Conservation (phyloP, 2,329 filamentous ascomycete species). For the Gaeumannomyces sp. region DNA sequence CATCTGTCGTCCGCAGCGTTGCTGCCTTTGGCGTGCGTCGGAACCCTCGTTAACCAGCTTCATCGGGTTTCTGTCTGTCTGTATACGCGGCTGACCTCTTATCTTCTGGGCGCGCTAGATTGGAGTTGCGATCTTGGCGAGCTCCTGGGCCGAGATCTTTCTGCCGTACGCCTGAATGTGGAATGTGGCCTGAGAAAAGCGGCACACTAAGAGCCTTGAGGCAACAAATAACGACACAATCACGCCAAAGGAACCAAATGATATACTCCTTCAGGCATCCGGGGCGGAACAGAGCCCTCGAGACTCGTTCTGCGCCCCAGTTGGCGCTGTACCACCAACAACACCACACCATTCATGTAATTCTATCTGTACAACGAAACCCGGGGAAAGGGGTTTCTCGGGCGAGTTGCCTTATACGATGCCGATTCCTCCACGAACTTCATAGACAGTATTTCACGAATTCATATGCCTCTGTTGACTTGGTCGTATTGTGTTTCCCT, state of each 20-base stretch:
- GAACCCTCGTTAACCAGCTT: no score
- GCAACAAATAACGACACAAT: not conserved
- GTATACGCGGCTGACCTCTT: slow-evolving; percentile 5
- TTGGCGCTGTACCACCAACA: not conserved
- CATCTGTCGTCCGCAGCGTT: slow-evolving; percentile 56
- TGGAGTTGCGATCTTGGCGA: slow-evolving; percentile 53
- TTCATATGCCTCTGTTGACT: not conserved
- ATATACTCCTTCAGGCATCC: not conserved
- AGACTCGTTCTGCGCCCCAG: not conserved
- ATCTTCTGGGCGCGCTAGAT: slow-evolving; percentile 29
- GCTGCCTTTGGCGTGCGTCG: slow-evolving; percentile 51
- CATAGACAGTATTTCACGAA: not conserved
- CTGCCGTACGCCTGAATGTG: slow-evolving; percentile 30
- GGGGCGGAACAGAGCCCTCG: not conserved
- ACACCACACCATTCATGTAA: not conserved
- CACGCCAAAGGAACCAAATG: not conserved
- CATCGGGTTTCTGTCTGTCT: not conserved
- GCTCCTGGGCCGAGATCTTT: slow-evolving; percentile 51
- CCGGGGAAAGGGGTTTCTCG: not conserved
- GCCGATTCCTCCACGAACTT: not conserved
- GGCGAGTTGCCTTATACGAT: not conserved
- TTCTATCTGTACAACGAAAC: not conserved
- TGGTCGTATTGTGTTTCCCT: not conserved
- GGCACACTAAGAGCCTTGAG: not conserved
- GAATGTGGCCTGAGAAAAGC: not conserved